Base-by-base conservation (phyloP, 768 basidiomycete species). In the Leucosporidium creatinivorum region DNA sequence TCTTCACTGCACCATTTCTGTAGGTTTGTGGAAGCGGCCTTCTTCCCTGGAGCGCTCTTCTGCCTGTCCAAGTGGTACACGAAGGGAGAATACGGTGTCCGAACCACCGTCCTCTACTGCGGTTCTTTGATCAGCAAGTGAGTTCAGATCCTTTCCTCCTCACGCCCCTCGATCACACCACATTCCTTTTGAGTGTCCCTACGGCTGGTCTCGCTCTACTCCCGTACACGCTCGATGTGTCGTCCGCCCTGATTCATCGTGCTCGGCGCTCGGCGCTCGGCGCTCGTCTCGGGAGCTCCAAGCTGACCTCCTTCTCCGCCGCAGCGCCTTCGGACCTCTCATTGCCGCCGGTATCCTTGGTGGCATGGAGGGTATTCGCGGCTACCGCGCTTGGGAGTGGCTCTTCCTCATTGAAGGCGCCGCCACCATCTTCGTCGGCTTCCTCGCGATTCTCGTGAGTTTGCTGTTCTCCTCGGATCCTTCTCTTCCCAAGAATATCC, bases 261-360 rank as follows among this genome's bases (percentile, higher is more conserved):
- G n/a, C n/a, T n/a, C n/a, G n/a, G n/a, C n/a, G n/a, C n/a, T n/a
- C n/a, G n/a, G n/a, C n/a, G n/a, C n/a, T n/a, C n/a, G n/a, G n/a
- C n/a, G n/a, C n/a, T n/a, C n/a, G n/a, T n/a, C n/a, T n/a, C n/a
- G n/a, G n/a, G n/a, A n/a, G n/a, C n/a, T n/a, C n/a, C n/a, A n/a
- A n/a, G n/a, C n/a, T n/a, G n/a, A n/a, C n/a, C n/a, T n/a, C n/a
- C n/a, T n/a, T n/a, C n/a, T n/a, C n/a, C n/a, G n/a, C n/a, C n/a
- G n/a, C n/a, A n/a, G n/a, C 80, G 89, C 89, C 0, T 89, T 91
- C 75, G 89, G 89, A 5, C 82, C 88, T 3, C 79, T 91, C 18
- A 83, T 91, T 61, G 88, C 89, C 17, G 87, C 88, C 36, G 86
- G 84, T 2, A 88, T 91, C 61, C 82, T 91, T 23, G 81, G 84